These are phyloP conservation scores for Metschnikowia henanensis DNA, from an alignment of 805 yeast species.

Conservation along the genomic window DNA sequence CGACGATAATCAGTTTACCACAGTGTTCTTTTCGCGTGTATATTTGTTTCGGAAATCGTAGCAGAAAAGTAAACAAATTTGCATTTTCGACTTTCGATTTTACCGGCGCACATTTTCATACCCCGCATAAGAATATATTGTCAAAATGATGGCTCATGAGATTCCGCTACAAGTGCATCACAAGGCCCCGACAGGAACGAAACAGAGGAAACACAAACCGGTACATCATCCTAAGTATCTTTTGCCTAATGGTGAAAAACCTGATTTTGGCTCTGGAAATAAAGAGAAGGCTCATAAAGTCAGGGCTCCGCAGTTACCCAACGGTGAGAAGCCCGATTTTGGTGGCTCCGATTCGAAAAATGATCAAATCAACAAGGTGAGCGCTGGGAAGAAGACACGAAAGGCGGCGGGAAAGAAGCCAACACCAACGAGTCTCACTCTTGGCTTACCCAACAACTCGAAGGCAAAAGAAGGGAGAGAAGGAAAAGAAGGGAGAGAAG, in stretches of 20 bases:
- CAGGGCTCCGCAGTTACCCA: constrained; percentile 21
- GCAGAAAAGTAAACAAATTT: not conserved
- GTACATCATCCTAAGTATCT: constrained; percentile 17
- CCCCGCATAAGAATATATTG: constrained; percentile 1
- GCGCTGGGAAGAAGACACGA: constrained; percentile 8
- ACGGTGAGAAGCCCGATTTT: constrained; percentile 25
- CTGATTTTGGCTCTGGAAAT: constrained; percentile 23
- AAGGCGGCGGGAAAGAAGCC: constrained; percentile 6
- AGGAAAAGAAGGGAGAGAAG: too few species aligned
- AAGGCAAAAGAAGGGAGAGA: too few species aligned
- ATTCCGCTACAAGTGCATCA: constrained; percentile 28
- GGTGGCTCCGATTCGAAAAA: constrained; percentile 17
- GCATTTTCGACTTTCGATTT: not conserved
- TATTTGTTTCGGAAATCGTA: not conserved
- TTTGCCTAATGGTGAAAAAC: constrained; percentile 33
- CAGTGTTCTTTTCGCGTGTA: constrained; percentile 1
- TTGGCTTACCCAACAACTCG: not conserved
- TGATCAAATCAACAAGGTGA: not conserved
- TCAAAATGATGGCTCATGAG: constrained; percentile 30
- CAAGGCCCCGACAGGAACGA: constrained; percentile 13
- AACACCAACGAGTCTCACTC: not conserved
- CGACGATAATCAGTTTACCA: not conserved
- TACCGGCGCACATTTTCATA: not conserved
- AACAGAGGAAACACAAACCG: constrained; percentile 18
- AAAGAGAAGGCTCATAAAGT: constrained; percentile 11